Percentiles rank a stretch among this genome's conserved stretches.
phyloP scores from a whole-genome alignment of 2,329 filamentous ascomycete species.

The Botrytis sinoallii region DNA sequence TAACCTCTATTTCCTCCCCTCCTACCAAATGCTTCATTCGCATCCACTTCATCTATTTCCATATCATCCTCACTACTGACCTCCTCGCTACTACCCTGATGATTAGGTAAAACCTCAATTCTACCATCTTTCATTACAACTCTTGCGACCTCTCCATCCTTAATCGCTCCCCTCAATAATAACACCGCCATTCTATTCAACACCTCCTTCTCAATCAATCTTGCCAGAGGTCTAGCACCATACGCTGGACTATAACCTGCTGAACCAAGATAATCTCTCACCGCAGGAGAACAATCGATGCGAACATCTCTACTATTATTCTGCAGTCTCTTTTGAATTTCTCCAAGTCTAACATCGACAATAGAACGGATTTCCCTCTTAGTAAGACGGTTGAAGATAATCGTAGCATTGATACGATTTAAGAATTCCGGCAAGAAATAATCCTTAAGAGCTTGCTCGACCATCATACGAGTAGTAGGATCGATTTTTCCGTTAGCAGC shows the following conservation, averaged over 20 bases:
- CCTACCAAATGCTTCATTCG: slow-evolving; percentile 50
- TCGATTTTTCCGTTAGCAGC: slow-evolving; percentile 83
- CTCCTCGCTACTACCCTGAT: slow-evolving; percentile 68
- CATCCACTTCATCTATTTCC: slow-evolving; percentile 53
- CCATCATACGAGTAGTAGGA: slow-evolving; percentile 76
- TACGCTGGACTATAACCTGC: slow-evolving; percentile 95
- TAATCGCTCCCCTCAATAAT: slow-evolving; percentile 79
- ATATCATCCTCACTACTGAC: slow-evolving; percentile 67
- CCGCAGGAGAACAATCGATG: slow-evolving; percentile 80
- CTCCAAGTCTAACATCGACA: slow-evolving; percentile 80
- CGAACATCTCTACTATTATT: slow-evolving; percentile 79
- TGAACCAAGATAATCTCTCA: slow-evolving; percentile 87
- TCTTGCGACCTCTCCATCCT: slow-evolving; percentile 77
- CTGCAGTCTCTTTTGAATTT: slow-evolving; percentile 88
- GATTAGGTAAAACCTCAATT: slow-evolving; percentile 80
- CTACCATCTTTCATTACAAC: slow-evolving; percentile 78
- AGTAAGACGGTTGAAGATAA: slow-evolving; percentile 98
- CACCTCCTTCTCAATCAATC: slow-evolving; percentile 95
- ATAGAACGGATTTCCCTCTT: slow-evolving; percentile 89
- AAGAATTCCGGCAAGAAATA: slow-evolving; percentile 99
- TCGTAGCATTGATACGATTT: slow-evolving; percentile 91
- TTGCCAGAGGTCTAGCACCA: slow-evolving; percentile 80
- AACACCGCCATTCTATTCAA: slow-evolving; percentile 90
- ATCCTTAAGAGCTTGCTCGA: slow-evolving; percentile 85
- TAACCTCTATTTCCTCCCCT: slow-evolving; percentile 30